phyloP scores from a whole-genome alignment of 768 basidiomycete genomes.

The Tephrocybe sp. region DNA sequence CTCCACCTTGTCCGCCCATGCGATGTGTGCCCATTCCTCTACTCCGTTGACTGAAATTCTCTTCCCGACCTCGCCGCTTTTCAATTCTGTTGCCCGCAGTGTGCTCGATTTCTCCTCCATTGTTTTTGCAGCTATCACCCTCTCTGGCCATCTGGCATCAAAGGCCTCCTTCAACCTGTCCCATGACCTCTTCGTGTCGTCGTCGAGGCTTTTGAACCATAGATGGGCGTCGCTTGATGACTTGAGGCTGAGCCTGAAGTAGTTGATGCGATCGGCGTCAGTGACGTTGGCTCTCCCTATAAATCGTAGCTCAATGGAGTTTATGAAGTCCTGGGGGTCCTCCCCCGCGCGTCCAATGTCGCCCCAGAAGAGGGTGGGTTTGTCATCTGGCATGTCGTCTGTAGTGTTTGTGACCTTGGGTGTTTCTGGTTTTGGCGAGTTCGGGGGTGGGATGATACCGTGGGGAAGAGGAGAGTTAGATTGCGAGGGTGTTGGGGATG shows the following conservation, averaged over 20 bases:
- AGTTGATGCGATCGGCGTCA: conserved; percentile 10
- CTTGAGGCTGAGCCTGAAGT: conserved; percentile 12
- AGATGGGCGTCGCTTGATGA: conserved; percentile 5
- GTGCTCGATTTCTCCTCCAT: background rate
- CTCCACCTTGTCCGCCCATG: conserved; percentile 23
- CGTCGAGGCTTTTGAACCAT: conserved; percentile 15
- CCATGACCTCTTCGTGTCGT: conserved; percentile 11
- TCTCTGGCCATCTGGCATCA: conserved; percentile 17
- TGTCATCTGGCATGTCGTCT: background rate
- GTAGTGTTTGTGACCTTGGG: background rate
- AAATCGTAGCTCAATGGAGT: conserved; percentile 10
- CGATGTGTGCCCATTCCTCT: conserved; percentile 20
- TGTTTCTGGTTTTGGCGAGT: background rate
- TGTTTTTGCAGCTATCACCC: conserved; percentile 10
- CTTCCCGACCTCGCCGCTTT: conserved; percentile 15
- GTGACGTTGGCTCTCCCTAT: background rate
- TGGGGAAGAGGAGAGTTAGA: background rate
- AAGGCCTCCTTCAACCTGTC: conserved; percentile 11
- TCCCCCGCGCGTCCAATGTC: conserved; percentile 1
- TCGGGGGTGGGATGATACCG: background rate
- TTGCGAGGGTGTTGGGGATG: background rate
- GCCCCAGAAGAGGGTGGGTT: conserved; percentile 6
- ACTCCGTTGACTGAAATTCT: conserved; percentile 13
- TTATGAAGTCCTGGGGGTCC: conserved; percentile 22
- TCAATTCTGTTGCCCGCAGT: conserved; percentile 10